These are phyloP conservation scores for Pleurotus platypus DNA, from an alignment of 768 basidiomycete genomes.

Conservation along the genomic window DNA sequence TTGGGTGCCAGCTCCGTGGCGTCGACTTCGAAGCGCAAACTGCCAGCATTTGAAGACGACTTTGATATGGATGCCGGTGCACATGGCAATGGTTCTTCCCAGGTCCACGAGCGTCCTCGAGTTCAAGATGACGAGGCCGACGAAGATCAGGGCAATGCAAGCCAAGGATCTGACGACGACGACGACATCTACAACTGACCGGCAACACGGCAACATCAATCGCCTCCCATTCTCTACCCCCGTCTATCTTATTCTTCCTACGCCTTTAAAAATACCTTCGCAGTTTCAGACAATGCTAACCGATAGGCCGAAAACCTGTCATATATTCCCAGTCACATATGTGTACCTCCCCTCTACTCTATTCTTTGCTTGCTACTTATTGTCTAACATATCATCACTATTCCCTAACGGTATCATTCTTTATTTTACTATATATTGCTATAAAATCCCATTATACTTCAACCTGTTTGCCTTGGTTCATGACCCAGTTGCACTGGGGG, in stretches of 20 bases:
- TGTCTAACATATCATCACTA: background rate
- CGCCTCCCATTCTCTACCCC: background rate
- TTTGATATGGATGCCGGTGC: background rate
- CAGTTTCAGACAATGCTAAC: background rate
- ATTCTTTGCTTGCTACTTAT: background rate
- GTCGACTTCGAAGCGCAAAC: background rate
- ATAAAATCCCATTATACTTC: background rate
- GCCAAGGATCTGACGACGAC: background rate
- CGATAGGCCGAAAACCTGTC: background rate
- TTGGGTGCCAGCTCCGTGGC: background rate
- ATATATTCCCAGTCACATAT: background rate
- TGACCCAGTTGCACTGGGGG: background rate
- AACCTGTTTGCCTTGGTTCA: background rate
- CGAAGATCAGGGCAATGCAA: background rate
- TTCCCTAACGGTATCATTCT: background rate
- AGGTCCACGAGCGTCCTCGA: background rate
- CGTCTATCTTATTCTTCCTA: background rate
- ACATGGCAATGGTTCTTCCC: background rate
- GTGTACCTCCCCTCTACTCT: background rate
- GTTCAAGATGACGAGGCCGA: background rate
- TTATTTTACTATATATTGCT: background rate
- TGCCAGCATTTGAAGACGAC: background rate
- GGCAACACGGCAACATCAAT: background rate
- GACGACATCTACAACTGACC: background rate
- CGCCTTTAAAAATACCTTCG: background rate